Evolutionary conservation across 768 basidiomycete genomes (phyloP).

Genomic region (Rhizopogon rudus): DNA sequence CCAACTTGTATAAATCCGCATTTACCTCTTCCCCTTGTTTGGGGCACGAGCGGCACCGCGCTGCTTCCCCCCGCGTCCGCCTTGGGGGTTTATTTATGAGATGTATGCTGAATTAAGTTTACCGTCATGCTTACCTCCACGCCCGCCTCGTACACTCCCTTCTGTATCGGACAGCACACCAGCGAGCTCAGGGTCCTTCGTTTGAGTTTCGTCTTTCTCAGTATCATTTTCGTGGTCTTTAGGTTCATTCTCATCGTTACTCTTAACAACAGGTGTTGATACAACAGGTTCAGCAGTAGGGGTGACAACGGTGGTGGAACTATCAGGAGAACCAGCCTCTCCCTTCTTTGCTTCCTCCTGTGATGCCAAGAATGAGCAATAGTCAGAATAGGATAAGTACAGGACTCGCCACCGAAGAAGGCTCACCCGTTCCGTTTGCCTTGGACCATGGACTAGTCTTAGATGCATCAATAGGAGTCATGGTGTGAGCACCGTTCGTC

Average conservation of each 20-base stretch:
- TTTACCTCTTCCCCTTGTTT: neutral
- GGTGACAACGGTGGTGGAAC: slow-evolving; percentile 8
- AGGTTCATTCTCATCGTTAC: slow-evolving; percentile 18
- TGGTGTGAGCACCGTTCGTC: neutral
- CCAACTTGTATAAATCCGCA: neutral
- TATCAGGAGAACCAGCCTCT: neutral
- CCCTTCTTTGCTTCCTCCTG: slow-evolving; percentile 12
- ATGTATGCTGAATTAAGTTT: neutral
- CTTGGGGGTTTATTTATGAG: neutral
- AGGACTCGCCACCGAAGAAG: slow-evolving; percentile 26
- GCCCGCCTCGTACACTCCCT: neutral
- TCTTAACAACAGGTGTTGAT: slow-evolving; percentile 18
- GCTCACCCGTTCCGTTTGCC: slow-evolving; percentile 21
- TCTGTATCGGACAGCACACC: slow-evolving; percentile 18
- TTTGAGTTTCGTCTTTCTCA: slow-evolving; percentile 19
- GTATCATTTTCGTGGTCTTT: slow-evolving; percentile 16
- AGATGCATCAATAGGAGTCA: neutral
- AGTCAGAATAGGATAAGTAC: slow-evolving; percentile 20
- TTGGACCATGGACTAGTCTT: slow-evolving; percentile 7
- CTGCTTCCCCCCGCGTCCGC: neutral
- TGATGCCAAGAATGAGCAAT: slow-evolving; percentile 20
- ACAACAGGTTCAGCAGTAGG: slow-evolving; percentile 21
- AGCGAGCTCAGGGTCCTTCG: slow-evolving; percentile 1
- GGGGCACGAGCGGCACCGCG: neutral
- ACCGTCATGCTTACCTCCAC: slow-evolving; percentile 10